Base-by-base conservation (phyloP, 768 basidiomycete genomes). In the Psilocybe cyanescens region DNA sequence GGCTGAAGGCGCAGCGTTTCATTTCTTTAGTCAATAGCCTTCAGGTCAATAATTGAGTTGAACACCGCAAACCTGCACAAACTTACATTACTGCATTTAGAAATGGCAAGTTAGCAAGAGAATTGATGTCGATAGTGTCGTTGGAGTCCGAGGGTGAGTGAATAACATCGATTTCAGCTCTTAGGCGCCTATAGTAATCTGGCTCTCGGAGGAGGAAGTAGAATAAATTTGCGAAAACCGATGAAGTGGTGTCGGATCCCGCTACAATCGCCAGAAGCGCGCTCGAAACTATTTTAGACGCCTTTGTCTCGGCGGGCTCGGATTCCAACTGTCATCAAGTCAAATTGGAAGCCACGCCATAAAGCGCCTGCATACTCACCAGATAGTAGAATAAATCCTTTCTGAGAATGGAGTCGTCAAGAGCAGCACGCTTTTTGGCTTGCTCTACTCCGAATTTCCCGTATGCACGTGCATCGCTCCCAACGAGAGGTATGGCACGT, bases 1-100 rank as follows among this genome's bases (percentile, higher is more conserved):
- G 79, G 79, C 45, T 73, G 68, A 8, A 80, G 64, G 7, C 78
- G 76, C 11, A 79, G 68, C 8, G 74, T 67, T 61, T 80, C 78
- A 48, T 76, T 78, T 49, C 78, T 80, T 46, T 11, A 17, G 74
- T 73, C 11, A 76, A 63, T 14, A 35, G 71, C 58, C 24, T 24
- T 24, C 55, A 77, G 73, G 45, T 71, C 73, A 47, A 72, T 75
- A 24, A 24, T 24, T 24, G 24, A 24, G 24, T 28, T 1, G n/a
- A 39, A 11, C 9, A 14, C 55, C 2, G 28, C 8, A 41, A 45
- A 16, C 14, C 11, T n/a, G 4, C 28, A 29, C 39, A 31, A 1
- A 72, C 76, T 31, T 58, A 78, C 78, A 79, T 71, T 24, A 73
- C 71, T 14, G 73, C 76, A 50, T 78, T 77, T 45, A 77, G 54